These are phyloP conservation scores for Trichoderma gracile DNA, from an alignment of 2,329 filamentous ascomycete genomes.

Conservation along the genomic window DNA sequence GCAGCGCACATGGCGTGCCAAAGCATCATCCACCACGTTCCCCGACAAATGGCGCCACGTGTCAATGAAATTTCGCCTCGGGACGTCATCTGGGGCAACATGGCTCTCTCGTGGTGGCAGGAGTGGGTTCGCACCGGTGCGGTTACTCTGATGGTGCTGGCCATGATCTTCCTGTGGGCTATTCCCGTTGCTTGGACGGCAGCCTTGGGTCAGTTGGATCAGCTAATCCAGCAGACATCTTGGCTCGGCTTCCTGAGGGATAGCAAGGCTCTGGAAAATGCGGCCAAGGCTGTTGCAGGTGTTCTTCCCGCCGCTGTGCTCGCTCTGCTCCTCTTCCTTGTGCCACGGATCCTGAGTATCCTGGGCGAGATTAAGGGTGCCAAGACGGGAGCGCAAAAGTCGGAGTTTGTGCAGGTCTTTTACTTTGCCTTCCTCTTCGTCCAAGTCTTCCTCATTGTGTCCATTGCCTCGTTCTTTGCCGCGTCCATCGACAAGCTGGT, in stretches of 20 bases:
- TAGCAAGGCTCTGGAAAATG: slow-evolving; percentile 60
- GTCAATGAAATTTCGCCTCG: slow-evolving; percentile 91
- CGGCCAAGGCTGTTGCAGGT: slow-evolving; percentile 72
- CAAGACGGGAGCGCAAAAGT: slow-evolving; percentile 76
- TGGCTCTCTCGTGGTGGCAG: slow-evolving; percentile 95
- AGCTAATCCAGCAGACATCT: slow-evolving; percentile 62
- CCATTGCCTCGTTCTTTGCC: slow-evolving; percentile 71
- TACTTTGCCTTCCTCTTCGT: slow-evolving; percentile 95
- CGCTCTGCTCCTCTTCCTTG: slow-evolving; percentile 72
- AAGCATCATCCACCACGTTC: slow-evolving; percentile 83
- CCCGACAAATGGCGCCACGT: slow-evolving; percentile 89
- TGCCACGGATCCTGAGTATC: slow-evolving; percentile 76
- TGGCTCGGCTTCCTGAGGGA: slow-evolving; percentile 72
- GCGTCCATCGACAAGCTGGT: slow-evolving; percentile 66
- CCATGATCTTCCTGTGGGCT: slow-evolving; percentile 85
- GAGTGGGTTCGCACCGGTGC: slow-evolving; percentile 71
- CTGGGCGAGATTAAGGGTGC: slow-evolving; percentile 74
- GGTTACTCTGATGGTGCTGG: slow-evolving; percentile 65
- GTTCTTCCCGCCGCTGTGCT: slow-evolving; percentile 78
- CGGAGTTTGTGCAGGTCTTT: slow-evolving; percentile 84
- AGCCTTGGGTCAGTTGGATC: slow-evolving; percentile 73
- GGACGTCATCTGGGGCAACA: slow-evolving; percentile 95
- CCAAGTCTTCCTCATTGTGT: slow-evolving; percentile 91
- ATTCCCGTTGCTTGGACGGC: slow-evolving; percentile 89
- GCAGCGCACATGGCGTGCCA: slow-evolving; percentile 98